Conservation (phyloP, 1,139 yeast genomes). For the Hansenula sp. region DNA sequence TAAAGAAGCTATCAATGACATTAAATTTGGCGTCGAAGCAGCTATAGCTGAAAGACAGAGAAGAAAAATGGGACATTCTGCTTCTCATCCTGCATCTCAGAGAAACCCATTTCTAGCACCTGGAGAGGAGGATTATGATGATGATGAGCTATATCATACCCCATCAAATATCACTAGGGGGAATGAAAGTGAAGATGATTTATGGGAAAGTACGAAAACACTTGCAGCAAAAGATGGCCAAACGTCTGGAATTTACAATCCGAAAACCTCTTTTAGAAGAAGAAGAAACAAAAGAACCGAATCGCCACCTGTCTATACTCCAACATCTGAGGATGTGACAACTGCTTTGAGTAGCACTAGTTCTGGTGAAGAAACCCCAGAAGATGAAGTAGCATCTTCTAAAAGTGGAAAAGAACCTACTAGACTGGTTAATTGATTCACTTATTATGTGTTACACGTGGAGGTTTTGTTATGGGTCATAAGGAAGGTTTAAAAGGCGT, state of each 20-base stretch:
- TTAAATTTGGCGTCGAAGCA: not conserved
- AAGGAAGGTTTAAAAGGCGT: no score
- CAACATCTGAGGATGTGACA: not conserved
- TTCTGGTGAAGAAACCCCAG: conserved; percentile 1
- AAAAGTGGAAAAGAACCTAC: not conserved
- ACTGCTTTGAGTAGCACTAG: not conserved
- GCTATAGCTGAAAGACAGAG: not conserved
- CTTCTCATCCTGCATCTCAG: not conserved
- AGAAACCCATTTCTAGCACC: not conserved
- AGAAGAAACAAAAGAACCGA: not conserved
- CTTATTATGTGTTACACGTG: no score
- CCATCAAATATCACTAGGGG: not conserved
- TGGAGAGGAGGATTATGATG: not conserved
- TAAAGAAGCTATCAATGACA: conserved; percentile 4
- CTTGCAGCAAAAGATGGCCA: not conserved
- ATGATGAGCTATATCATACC: conserved; percentile 6
- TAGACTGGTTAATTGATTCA: not conserved
- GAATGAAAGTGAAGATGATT: not conserved
- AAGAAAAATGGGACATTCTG: not conserved
- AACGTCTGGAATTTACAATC: conserved; percentile 1
- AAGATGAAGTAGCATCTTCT: not conserved
- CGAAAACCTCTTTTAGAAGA: not conserved
- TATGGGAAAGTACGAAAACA: not conserved
- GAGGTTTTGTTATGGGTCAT: no score
- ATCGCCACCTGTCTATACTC: not conserved